Evolutionary conservation across 768 basidiomycete genomes (phyloP).

Genomic region (Ramaria sp.): DNA sequence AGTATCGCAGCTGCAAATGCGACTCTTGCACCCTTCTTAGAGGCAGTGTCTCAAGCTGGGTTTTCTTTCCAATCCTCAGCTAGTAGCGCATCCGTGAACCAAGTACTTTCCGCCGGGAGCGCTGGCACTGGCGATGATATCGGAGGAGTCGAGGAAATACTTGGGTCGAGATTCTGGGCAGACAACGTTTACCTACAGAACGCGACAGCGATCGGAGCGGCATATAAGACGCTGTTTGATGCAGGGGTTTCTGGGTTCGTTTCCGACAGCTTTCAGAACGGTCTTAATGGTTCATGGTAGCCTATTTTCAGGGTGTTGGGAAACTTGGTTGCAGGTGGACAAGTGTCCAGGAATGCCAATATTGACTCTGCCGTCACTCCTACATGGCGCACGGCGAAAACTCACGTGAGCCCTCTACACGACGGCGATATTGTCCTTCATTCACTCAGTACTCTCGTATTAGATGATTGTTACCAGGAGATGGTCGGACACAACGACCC

Average conservation of each 20-base stretch:
- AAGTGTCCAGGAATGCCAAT: conserved; percentile 17
- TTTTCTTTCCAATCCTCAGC: not conserved
- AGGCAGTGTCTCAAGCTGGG: conserved; percentile 13
- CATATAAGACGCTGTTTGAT: not conserved
- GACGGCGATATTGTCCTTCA: conserved; percentile 17
- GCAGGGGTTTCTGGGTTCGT: not conserved
- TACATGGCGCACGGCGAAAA: conserved; percentile 27
- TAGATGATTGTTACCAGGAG: not conserved
- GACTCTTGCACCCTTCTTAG: conserved; percentile 16
- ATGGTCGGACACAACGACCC: not conserved
- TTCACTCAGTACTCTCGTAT: too few relatives aligned
- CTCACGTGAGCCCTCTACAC: conserved; percentile 26
- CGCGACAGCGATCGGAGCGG: not conserved
- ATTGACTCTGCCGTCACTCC: conserved; percentile 25
- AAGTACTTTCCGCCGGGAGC: not conserved
- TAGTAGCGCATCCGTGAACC: conserved; percentile 15
- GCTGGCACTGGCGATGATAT: not conserved
- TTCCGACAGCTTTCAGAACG: not conserved
- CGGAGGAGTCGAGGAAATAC: not conserved
- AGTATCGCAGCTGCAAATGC: conserved; percentile 12
- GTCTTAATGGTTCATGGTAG: not conserved
- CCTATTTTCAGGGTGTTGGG: not conserved
- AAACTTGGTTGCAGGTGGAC: conserved; percentile 9
- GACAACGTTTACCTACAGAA: not conserved
- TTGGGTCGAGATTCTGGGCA: conserved; percentile 9